Base-by-base conservation (phyloP, 2,329 filamentous ascomycete species). In the Scopulariopsis brevicaulis region DNA sequence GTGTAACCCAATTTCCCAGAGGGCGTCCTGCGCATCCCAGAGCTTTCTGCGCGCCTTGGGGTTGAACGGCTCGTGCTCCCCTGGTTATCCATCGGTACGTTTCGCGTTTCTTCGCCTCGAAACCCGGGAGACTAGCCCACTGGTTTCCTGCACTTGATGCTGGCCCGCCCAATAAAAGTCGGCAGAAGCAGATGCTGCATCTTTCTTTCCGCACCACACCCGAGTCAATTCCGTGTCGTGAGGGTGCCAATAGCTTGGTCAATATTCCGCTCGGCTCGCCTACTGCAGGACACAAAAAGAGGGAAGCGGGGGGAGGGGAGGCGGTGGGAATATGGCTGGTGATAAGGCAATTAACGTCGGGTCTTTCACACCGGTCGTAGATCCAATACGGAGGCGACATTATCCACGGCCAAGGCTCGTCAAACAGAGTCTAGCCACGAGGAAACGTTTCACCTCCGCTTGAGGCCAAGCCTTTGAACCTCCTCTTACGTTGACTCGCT, bases 391-490 rank as follows among this genome's bases (percentile, higher is more conserved):
- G 20, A 11, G 32, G 32, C 24, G 20, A 28, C 32, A 34, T 24
- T 50, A 37, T 51, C 22, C 43, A 51, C 55, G 55, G 55, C 43
- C 50, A 51, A 24, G 55, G 3, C 34, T 32, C 43, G 55, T 50
- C 46, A 48, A 50, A 24, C 54, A 56, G 43, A 46, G 40, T 48
- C 54, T 34, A 34, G 2, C 34, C 18, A 32, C 25, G 25, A 35
- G 20, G 43, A 32, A 51, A 56, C 50, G 43, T 56, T 56, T 51
- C 43, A 56, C 46, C 54, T 8, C 43, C 55, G 18, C 20, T n/a
- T 6, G 20, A 22, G 22, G 46, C 46, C 46, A 50, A 50, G 46
- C 46, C 2, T 50, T 50, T 50, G 46, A 50, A 24, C 11, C n/a
- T 50, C 22, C 18, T 11, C 43, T 48, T 48, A n/a, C n/a, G 43